Conservation (phyloP, 78 protist species). For the Diacronema lutheri region DNA sequence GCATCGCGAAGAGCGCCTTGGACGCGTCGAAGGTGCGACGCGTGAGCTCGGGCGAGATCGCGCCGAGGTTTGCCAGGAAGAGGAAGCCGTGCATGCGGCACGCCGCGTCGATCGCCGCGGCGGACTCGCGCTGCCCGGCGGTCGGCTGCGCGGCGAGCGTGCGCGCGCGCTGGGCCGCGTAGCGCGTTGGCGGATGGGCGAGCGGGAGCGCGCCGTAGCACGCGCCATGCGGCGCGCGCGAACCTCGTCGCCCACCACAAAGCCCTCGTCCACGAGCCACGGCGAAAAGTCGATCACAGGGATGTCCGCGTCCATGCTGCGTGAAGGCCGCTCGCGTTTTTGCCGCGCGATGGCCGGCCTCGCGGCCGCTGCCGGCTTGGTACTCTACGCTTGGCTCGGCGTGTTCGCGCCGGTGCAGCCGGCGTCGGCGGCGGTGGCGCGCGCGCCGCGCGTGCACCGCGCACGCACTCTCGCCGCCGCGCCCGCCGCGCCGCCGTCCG, state of each 20-base stretch:
- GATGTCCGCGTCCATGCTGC: no score
- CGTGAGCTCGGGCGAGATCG: not conserved
- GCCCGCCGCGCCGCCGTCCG: not conserved
- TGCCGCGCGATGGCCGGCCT: no score
- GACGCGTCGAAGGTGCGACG: not conserved
- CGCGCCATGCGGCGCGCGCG: no score
- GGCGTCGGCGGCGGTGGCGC: no score
- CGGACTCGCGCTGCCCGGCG: not conserved
- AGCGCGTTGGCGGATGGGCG: no score
- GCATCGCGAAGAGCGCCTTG: not conserved
- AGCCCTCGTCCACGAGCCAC: not conserved
- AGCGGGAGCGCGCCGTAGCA: no score
- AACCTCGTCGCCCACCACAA: not conserved
- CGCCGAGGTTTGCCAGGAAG: not conserved
- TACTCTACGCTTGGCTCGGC: no score
- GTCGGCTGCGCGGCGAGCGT: not conserved
- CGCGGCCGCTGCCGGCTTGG: no score
- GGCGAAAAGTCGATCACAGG: not conserved
- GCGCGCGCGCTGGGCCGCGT: no score
- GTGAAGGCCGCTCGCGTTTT: no score
- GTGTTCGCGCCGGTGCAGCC: no score
- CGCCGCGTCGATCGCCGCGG: not conserved
- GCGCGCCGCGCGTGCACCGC: no score
- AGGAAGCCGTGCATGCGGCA: not conserved
- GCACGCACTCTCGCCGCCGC: not conserved